Percentiles rank a stretch among this genome's conserved stretches.
These are phyloP conservation scores for Arxiozyma bovina DNA, from an alignment of 1,139 yeast species.

Conservation along the genomic window DNA sequence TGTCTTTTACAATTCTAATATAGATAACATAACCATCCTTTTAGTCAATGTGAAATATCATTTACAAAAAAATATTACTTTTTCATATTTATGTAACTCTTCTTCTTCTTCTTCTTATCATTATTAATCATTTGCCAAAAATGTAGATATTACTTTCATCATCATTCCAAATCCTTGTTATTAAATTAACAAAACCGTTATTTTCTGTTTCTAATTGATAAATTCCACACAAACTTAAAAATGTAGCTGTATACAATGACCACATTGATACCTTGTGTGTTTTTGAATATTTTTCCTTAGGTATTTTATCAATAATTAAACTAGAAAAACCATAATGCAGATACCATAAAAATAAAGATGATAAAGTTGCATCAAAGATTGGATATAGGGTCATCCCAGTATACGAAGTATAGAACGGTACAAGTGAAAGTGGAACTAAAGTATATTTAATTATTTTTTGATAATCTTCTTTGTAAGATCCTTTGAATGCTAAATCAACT, in stretches of 20 bases:
- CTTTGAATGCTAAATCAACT: conserved; percentile 52
- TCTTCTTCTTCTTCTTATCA: too few species aligned
- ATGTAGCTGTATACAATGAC: conserved; percentile 62
- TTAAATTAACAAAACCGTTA: conserved; percentile 48
- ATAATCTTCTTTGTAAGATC: conserved; percentile 84
- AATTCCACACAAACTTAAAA: conserved; percentile 66
- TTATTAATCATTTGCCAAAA: conserved; percentile 15
- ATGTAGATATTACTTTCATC: conserved; percentile 24
- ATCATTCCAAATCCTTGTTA: conserved; percentile 38
- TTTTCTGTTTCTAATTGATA: conserved; percentile 69
- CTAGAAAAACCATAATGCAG: conserved; percentile 74
- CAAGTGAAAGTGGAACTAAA: conserved; percentile 62
- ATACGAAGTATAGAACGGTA: conserved; percentile 60
- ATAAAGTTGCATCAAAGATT: conserved; percentile 58
- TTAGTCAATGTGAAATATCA: neutral
- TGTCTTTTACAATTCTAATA: too few species aligned
- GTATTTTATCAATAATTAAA: conserved; percentile 85
- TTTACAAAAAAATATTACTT: neutral
- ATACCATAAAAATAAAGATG: conserved; percentile 59
- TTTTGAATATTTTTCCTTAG: conserved; percentile 69
- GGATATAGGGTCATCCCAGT: conserved; percentile 45
- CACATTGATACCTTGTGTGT: conserved; percentile 59
- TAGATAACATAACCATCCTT: neutral
- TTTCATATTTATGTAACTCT: too few species aligned
- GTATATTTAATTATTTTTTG: conserved; percentile 62